Conservation (phyloP, 1,139 yeast genomes). For the Geotrichum bryndzae region DNA sequence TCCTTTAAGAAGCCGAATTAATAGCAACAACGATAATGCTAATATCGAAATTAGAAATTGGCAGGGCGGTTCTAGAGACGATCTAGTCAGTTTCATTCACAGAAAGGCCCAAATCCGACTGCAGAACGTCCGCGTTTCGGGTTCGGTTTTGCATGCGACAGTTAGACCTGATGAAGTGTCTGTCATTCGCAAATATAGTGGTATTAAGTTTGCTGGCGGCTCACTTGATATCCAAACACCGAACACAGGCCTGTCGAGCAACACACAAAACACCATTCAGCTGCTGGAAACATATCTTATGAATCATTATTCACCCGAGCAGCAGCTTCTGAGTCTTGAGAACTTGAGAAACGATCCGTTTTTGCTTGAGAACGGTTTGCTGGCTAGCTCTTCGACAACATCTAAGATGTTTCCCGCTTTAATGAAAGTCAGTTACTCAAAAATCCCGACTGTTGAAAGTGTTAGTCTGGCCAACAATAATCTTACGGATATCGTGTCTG, state of each 20-base stretch:
- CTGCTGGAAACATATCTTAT: slow-evolving; percentile 56
- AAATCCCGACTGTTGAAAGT: slow-evolving; percentile 53
- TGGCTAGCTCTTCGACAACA: slow-evolving; percentile 50
- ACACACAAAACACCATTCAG: slow-evolving; percentile 43
- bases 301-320: slow-evolving; percentile 59
- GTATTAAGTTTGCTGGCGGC: slow-evolving; percentile 77
- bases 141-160: slow-evolving; percentile 48
- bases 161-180: slow-evolving; percentile 57
- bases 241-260: slow-evolving; percentile 23
- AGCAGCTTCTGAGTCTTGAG: slow-evolving; percentile 66
- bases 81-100: slow-evolving; percentile 60
- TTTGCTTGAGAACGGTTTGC: slow-evolving; percentile 58
- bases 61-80: slow-evolving; percentile 64
- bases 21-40: slow-evolving; percentile 28
- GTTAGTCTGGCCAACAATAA: slow-evolving; percentile 71
- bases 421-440: slow-evolving; percentile 68
- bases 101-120: slow-evolving; percentile 60
- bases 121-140: slow-evolving; percentile 43
- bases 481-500: slow-evolving; percentile 54
- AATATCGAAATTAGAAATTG: slow-evolving; percentile 68
- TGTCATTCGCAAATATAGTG: slow-evolving; percentile 56
- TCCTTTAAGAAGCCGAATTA: slow-evolving; percentile 18
- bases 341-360: slow-evolving; percentile 60
- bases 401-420: slow-evolving; percentile 88
- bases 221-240: slow-evolving; percentile 50